Evolutionary conservation across 768 basidiomycete species (phyloP).

Genomic region (Lactifluus hygrophoroides): DNA sequence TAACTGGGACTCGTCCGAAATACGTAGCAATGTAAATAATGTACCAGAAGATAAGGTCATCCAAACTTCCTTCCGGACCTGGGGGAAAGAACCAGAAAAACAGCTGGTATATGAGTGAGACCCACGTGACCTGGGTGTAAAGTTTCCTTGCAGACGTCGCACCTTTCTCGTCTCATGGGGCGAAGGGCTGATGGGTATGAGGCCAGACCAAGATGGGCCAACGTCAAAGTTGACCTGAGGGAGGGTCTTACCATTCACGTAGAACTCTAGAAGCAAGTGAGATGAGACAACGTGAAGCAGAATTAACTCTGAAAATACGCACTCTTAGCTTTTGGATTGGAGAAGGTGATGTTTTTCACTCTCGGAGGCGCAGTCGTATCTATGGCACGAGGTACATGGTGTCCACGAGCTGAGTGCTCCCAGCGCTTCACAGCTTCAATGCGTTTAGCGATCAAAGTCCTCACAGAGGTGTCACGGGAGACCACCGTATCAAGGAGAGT

Average conservation of each 20-base stretch:
- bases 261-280: constrained; percentile 43
- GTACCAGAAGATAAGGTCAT: no score
- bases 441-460: not conserved
- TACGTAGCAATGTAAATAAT: constrained; percentile 19
- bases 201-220: constrained; percentile 68
- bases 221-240: constrained; percentile 66
- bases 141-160: constrained; percentile 16
- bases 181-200: constrained; percentile 57
- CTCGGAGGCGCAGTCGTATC: constrained; percentile 4
- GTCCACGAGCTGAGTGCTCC: constrained; percentile 3
- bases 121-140: not conserved
- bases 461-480: not conserved
- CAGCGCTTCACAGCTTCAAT: constrained; percentile 1
- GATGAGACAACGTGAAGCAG: not conserved
- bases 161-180: constrained; percentile 63
- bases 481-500: not conserved
- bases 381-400: not conserved
- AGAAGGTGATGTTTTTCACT: constrained; percentile 63
- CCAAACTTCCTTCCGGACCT: constrained; percentile 63
- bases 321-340: constrained; percentile 58
- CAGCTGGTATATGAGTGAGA: constrained; percentile 34
- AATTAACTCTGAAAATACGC: constrained; percentile 15
- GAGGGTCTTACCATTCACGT: constrained; percentile 54
- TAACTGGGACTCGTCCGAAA: not conserved
- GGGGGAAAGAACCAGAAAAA: constrained; percentile 86